Conservation (phyloP, 2,329 filamentous ascomycete genomes). For the Fusarium tjaetaba region DNA sequence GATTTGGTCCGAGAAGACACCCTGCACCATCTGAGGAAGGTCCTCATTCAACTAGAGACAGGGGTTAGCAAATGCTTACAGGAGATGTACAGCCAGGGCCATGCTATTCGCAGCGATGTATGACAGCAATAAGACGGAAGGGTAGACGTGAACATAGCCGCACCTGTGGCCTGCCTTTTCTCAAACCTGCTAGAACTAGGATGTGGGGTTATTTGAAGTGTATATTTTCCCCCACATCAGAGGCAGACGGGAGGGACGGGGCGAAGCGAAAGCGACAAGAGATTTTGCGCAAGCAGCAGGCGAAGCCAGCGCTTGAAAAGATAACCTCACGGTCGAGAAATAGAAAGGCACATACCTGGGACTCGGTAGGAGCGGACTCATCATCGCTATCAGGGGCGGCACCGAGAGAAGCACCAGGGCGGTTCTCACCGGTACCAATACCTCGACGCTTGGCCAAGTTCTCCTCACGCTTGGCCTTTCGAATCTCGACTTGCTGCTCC, state of each 20-base stretch:
- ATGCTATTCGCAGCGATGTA: background rate
- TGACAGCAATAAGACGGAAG: constrained; percentile 9
- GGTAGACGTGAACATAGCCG: constrained; percentile 16
- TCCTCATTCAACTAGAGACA: constrained; percentile 86
- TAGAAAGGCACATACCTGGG: constrained; percentile 73
- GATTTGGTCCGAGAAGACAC: constrained; percentile 98
- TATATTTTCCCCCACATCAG: constrained; percentile 48
- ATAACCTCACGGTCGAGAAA: constrained; percentile 18
- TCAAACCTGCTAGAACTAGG: constrained; percentile 28
- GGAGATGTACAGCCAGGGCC: background rate
- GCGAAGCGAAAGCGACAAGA: constrained; percentile 19
- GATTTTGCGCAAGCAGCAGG: constrained; percentile 8
- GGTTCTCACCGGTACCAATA: constrained; percentile 82
- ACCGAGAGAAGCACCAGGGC: constrained; percentile 83
- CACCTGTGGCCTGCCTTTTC: constrained; percentile 10
- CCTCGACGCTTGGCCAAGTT: constrained; percentile 98
- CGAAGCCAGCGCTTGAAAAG: background rate
- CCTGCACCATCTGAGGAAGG: constrained; percentile 96
- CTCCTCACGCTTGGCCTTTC: constrained; percentile 98
- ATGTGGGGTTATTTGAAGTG: constrained; percentile 48
- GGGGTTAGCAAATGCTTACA: constrained; percentile 30
- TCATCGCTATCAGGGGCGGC: constrained; percentile 97
- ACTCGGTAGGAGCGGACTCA: constrained; percentile 93
- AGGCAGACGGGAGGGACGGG: constrained; percentile 34
- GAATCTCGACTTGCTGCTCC: constrained; percentile 99